Evolutionary conservation across 192 early-diverging fungal species (phyloP), one percentile per base, ranked within the genome.

Genomic region (Coemansia asiatica): DNA sequence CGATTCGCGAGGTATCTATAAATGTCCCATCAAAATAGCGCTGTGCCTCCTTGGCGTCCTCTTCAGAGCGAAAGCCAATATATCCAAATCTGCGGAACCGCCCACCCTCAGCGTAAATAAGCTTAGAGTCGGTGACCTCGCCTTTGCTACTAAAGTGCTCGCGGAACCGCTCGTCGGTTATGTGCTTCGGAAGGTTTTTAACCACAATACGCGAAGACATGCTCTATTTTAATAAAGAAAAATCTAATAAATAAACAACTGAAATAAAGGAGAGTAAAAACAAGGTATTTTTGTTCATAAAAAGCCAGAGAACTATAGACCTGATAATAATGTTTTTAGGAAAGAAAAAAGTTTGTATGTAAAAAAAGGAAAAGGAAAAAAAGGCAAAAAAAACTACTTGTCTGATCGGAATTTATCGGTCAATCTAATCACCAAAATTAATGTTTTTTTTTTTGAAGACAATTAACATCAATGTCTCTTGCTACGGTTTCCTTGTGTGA

Each of bases 161-260:
- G 33, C 89, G 85, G 66, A 99, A 87, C 61, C 94, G 86, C 23
- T 94, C 90, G 46, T 91, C 86, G 15, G 86, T 88, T 29, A 94
- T 80, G 70, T 95, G 84, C 74, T 94, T 95, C 56, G 97, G 97
- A n/a, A 99, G 84, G 83, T 96, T 96, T 71, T 95, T 96, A 63
- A 99, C 91, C 68, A 99, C 91, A 27, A 99, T 85, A 50, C 97
- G 90, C 22, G 90, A 75, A 22, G 74, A 72, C 69, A 71, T 71
- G 25, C 7, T 44, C 21, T 48, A 48, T 9, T 40, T 2, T 22
- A 29, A 18, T 9, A 53, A 2, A 53, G 22, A 49, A 4, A 49
- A 4, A 12, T 15, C 15, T 16, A 49, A 49, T 4, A 16, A 49
- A 12, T 54, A 25, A 23, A 23, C 25, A 23, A 22, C 18, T 57